Evolutionary conservation across 1,284 basidiomycete species (phyloP), one percentile per base, ranked within the genome.

Genomic region (Sporisorium scitamineum): DNA sequence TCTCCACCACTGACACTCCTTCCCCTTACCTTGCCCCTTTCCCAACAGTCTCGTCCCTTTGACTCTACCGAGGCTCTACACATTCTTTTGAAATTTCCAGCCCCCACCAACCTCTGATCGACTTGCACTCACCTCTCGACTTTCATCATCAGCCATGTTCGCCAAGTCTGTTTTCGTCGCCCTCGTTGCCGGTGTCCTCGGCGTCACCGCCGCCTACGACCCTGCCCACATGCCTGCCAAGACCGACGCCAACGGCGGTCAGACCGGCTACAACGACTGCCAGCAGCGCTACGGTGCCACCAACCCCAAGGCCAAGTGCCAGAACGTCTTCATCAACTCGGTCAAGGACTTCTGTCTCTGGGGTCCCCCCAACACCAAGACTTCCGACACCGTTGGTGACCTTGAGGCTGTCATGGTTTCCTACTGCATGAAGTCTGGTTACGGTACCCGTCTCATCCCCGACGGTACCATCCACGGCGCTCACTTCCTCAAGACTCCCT

Each of bases 401-500:
- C 58, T 75, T 55, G 71, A 91, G 89, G 89, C 89, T 51, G 87
- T 90, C 69, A 89, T 90, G 81, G 90, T 92, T 55, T 86, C 91
- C 39, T 93, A 90, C 90, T 93, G 92, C 83, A 87, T 87, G 45
- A 89, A 91, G 87, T 87, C 68, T 8, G 79, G 79, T 29, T 72
- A 76, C 64, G 73, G 61, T 60, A 90, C 91, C 16, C 90, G 91
- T 59, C 86, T 93, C 70, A 93, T 95, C 76, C 93, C 93, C 26
- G 88, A 90, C 68, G 93, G 92, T 34, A 87, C 92, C 27, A 90
- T 94, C 83, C 88, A 87, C 22, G 90, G 90, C 61, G 93, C 90
- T 29, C 92, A 92, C 85, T 90, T 90, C 79, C 87, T 90, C 70
- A 87, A 89, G 83, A 90, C 93, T 5, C 89, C 80, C 22, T 90